Percentiles rank a stretch among this genome's conserved stretches.
These are phyloP conservation scores for Sextonia rubra DNA, from an alignment of 164 flowering plant genomes.

Conservation along the genomic window DNA sequence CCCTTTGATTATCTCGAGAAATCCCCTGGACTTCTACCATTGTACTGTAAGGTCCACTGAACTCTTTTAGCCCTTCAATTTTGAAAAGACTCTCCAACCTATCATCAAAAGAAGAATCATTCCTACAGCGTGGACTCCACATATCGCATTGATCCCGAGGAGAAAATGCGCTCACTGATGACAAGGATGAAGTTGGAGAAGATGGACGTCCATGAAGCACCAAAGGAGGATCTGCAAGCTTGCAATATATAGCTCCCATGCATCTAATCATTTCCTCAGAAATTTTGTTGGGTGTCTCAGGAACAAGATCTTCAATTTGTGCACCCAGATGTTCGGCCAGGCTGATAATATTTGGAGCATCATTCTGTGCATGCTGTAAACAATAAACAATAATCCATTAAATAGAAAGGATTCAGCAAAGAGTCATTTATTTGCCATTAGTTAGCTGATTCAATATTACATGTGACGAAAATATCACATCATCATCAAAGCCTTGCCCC, in stretches of 20 bases:
- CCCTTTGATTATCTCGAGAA: conserved; percentile 57
- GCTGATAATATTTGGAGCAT: conserved; percentile 37
- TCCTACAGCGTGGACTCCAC: conserved; percentile 80
- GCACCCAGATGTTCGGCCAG: conserved; percentile 69
- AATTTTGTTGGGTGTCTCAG: conserved; percentile 60
- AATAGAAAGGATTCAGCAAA: background rate
- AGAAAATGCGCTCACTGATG: conserved; percentile 70
- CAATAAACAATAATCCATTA: background rate
- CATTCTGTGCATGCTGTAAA: conserved; percentile 42
- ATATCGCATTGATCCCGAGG: conserved; percentile 61
- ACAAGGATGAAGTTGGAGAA: conserved; percentile 71
- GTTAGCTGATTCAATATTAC: too few species aligned
- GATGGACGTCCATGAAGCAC: conserved; percentile 53
- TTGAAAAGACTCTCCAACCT: conserved; percentile 73
- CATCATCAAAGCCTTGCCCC: too few species aligned
- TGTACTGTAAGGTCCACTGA: conserved; percentile 89
- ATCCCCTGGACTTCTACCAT: conserved; percentile 82
- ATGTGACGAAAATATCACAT: background rate
- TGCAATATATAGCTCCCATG: conserved; percentile 68
- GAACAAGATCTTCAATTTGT: conserved; percentile 39
- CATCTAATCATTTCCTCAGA: conserved; percentile 85
- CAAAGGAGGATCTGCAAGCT: conserved; percentile 70
- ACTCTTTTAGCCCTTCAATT: conserved; percentile 74
- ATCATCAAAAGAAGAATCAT: conserved; percentile 69
- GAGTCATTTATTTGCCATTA: background rate